Percentiles rank a stretch among this genome's conserved stretches.
These are phyloP conservation scores for Cornus kousa DNA, from an alignment of 148 eudicot genomes.

Conservation along the genomic window DNA sequence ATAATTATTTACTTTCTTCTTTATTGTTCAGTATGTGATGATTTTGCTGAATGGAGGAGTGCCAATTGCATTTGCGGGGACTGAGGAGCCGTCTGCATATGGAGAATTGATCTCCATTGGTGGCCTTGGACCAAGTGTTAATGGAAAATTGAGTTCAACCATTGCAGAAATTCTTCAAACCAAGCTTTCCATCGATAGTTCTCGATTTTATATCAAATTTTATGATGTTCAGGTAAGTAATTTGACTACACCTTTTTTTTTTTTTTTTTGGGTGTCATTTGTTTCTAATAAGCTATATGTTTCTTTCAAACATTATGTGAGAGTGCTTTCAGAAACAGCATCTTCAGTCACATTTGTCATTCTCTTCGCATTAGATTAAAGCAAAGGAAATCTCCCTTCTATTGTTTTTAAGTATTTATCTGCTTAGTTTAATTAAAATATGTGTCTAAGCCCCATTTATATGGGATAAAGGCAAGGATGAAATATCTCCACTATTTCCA, in stretches of 20 bases:
- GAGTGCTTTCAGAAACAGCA: neutral
- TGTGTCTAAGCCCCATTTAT: no score
- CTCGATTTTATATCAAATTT: constrained; percentile 90
- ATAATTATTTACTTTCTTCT: neutral
- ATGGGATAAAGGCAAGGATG: no score
- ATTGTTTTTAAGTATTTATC: neutral
- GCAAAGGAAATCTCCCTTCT: neutral
- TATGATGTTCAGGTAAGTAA: constrained; percentile 65
- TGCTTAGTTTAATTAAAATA: neutral
- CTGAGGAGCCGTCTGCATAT: constrained; percentile 94
- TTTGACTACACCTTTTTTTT: neutral
- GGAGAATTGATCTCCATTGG: constrained; percentile 89
- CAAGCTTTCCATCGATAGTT: constrained; percentile 66
- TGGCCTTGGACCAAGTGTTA: constrained; percentile 74
- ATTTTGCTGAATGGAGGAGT: constrained; percentile 77
- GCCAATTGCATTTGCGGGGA: constrained; percentile 88
- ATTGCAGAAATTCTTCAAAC: constrained; percentile 86
- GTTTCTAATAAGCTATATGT: neutral
- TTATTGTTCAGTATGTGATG: constrained; percentile 79
- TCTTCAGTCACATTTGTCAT: neutral
- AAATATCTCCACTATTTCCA: no score
- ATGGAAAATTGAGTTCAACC: constrained; percentile 74
- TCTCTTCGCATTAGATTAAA: neutral
- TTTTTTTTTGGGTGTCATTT: neutral
- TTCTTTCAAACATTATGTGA: neutral